These are phyloP conservation scores for Suillus bovinus DNA, from an alignment of 768 basidiomycete genomes.

Conservation along the genomic window DNA sequence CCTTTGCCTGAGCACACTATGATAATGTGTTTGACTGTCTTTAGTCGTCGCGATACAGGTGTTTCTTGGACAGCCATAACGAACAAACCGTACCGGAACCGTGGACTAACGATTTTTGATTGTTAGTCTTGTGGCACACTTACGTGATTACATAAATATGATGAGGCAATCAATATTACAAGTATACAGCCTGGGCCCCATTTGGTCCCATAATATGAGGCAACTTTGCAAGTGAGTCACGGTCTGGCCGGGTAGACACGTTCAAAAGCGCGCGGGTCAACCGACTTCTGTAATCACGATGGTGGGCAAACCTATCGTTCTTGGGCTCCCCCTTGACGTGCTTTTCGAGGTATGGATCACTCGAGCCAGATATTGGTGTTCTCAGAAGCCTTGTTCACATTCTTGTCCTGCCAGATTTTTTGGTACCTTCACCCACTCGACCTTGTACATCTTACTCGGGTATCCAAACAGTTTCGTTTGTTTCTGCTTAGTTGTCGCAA, in stretches of 20 bases:
- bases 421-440: not conserved
- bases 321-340: not conserved
- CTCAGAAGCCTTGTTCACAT: not conserved
- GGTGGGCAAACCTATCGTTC: not conserved
- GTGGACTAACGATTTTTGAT: no score
- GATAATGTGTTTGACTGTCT: conserved; percentile 79
- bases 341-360: not conserved
- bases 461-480: conserved; percentile 5
- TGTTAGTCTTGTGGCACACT: no score
- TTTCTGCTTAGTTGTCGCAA: conserved; percentile 7
- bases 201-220: not conserved
- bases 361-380: not conserved
- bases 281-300: not conserved
- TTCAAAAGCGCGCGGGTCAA: no score
- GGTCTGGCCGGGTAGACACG: not conserved
- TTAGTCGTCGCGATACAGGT: conserved; percentile 70
- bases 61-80: conserved; percentile 41
- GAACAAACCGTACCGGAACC: no score
- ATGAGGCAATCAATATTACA: not conserved
- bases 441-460: not conserved
- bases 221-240: not conserved
- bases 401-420: conserved; percentile 1
- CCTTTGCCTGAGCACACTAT: conserved; percentile 97
- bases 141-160: conserved; percentile 4
- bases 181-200: no score